Percentiles rank a stretch among this genome's conserved stretches.
Evolutionary conservation across 208 protist species (phyloP).

Genomic region (Crithidia expoeki): DNA sequence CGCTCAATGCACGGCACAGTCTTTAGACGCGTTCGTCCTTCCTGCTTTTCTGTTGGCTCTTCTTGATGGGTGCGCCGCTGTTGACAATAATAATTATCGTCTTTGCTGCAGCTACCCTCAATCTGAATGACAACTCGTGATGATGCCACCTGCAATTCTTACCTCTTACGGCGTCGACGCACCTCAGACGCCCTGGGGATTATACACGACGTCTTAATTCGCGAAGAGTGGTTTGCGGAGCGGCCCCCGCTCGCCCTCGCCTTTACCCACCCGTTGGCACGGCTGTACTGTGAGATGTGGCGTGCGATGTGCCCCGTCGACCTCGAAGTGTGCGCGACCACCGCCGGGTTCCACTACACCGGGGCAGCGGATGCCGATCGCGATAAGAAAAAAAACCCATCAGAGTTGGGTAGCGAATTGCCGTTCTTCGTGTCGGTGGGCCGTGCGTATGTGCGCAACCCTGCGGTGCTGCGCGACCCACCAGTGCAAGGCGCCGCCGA

Average conservation of each 20-base stretch:
- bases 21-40: neutral
- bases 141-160: neutral
- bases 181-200: conserved; percentile 3
- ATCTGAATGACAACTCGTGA: neutral
- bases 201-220: conserved; percentile 16
- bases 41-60: neutral
- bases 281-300: conserved; percentile 38
- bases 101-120: too few species aligned
- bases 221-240: conserved; percentile 24
- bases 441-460: neutral
- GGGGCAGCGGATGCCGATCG: neutral
- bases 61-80: too few species aligned
- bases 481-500: neutral
- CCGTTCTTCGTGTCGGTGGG: conserved; percentile 2
- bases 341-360: conserved; percentile 1
- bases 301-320: conserved; percentile 5
- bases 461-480: neutral
- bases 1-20: too few species aligned
- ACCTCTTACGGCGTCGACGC: neutral
- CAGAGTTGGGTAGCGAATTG: neutral
- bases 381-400: neutral
- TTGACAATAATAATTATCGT: too few species aligned
- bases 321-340: conserved; percentile 9
- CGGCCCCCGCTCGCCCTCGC: conserved; percentile 33
- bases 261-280: conserved; percentile 17